phyloP scores from a whole-genome alignment of 2,329 filamentous ascomycete genomes.

The Cladosporium oxysporum region DNA sequence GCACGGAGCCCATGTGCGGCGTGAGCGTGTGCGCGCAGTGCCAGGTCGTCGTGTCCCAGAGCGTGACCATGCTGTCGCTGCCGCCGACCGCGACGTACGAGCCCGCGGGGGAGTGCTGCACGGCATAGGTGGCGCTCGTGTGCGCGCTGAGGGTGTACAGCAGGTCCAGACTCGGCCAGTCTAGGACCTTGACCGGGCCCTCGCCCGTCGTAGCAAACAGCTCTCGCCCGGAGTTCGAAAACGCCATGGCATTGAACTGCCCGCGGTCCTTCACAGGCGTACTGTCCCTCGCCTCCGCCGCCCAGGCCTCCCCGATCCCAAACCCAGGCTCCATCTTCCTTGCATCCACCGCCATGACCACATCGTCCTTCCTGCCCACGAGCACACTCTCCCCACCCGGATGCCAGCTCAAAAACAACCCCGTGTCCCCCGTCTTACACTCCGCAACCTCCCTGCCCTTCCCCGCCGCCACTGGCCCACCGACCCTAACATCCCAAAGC shows the following conservation, averaged over 20 bases:
- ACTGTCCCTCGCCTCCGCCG: conserved; percentile 26
- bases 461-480: conserved; percentile 28
- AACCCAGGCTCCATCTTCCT: conserved; percentile 24
- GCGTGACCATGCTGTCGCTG: conserved; percentile 70
- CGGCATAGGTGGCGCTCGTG: conserved; percentile 69
- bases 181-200: conserved; percentile 69
- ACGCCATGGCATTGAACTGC: conserved; percentile 72
- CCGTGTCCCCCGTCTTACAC: conserved; percentile 52
- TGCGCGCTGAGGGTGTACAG: conserved; percentile 67
- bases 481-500: conserved; percentile 75
- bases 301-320: conserved; percentile 16
- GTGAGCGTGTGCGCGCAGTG: conserved; percentile 72
- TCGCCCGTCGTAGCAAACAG: conserved; percentile 71
- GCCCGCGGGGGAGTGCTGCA: conserved; percentile 70
- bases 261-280: conserved; percentile 27
- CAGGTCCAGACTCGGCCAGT: conserved; percentile 62
- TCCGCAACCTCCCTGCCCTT: conserved; percentile 52
- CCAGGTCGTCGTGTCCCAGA: conserved; percentile 80
- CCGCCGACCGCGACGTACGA: conserved; percentile 73
- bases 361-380: conserved; percentile 69
- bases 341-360: conserved; percentile 37
- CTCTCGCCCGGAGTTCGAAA: conserved; percentile 71
- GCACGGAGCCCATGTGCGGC: conserved; percentile 66
- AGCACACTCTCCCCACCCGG: conserved; percentile 70
- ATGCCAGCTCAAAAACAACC: conserved; percentile 63